Base-by-base conservation (phyloP, 2,329 filamentous ascomycete genomes). In the Neonectria punicea region DNA sequence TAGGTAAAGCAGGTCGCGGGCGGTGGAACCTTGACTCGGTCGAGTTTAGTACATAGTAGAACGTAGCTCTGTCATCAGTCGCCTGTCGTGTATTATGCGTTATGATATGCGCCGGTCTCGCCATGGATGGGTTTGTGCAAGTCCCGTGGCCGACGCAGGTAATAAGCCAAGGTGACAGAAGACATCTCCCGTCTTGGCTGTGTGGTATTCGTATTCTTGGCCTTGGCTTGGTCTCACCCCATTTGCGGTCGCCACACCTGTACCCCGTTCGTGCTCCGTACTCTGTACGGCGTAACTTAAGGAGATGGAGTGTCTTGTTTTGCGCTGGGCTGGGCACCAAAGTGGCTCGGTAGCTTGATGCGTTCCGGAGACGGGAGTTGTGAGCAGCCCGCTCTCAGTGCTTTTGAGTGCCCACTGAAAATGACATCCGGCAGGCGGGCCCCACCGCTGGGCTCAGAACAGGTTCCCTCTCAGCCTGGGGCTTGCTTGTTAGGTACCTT, bases 381-480 rank as follows among this genome's bases (percentile, higher is more conserved):
- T 32, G n/a, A 57, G 41, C 25, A 47, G 36, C 36, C 36, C 36
- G 36, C 36, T 43, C 20, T 16, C 28, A 36, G 28, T 47, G 50
- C 55, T 16, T 43, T 7, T 16, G 18, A 36, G 28, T 47, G 50
- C 55, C 49, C 44, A 55, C n/a, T 20, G 28, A 47, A 25, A 16
- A 11, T 58, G 55, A 39, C 55, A 53, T 43, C 22, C 49, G 61
- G 34, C 56, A 58, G 49, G 49, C n/a, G 7, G n/a, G 60, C 36
- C 47, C 60, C 60, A 62, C 59, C 28, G 4, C 36, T 39, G 53
- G 59, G 22, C 22, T 22, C 22, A 47, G 25, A 56, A 62, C 36
- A 56, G 46, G 53, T 46, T 57, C 41, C 53, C 30, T 61, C 43
- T 10, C 16, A n/a, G 16, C 25, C 25, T 25, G 25, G 25, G 39